Evolutionary conservation across 179 eudicot genomes (phyloP), one percentile per base, ranked within the genome.

Genomic region (Camellia oleifera): DNA sequence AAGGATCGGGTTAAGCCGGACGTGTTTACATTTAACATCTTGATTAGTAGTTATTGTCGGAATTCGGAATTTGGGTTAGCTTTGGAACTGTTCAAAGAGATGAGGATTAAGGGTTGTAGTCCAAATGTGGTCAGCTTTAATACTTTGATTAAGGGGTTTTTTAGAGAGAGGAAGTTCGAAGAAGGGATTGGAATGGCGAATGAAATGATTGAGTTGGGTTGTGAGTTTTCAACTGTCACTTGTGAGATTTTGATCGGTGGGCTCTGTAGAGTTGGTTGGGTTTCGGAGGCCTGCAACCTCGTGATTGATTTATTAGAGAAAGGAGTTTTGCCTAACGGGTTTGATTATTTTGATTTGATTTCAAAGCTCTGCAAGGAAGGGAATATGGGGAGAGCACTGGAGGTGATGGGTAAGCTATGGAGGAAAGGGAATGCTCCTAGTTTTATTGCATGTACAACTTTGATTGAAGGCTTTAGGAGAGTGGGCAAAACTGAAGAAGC

Each of bases 51-150:
- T 82, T 87, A 90, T 75, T 95, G 95, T 80, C 83, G 86, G 83
- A 86, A 78, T 77, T 83, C 62, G 9, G 74, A 78, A 66, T 91
- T 94, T 50, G 88, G 72, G 69, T 82, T 80, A 52, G 98, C 95
- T 17, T 84, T 94, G 91, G 91, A 85, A 62, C 44, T 94, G 87
- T 94, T 96, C 61, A 88, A 85, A 82, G 98, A 94, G 85, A 94
- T 96, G 98, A 89, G 88, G 62, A 88, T 76, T 0, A 89, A 81
- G 78, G 92, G 92, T 1, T 90, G 94, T 79, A 85, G 83, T 60
- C 99, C 99, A 14, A 94, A 89, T 88, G 99, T 94, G 78, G 90
- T 96, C 72, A 96, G 91, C 81, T 92, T 96, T 77, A 96, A 94
- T 84, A 96, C 97, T 74, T 84, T 96, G 89, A 92, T 96, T 61